Conservation (phyloP, 257 asterid genomes). For the Solanum corneliomulleri region DNA sequence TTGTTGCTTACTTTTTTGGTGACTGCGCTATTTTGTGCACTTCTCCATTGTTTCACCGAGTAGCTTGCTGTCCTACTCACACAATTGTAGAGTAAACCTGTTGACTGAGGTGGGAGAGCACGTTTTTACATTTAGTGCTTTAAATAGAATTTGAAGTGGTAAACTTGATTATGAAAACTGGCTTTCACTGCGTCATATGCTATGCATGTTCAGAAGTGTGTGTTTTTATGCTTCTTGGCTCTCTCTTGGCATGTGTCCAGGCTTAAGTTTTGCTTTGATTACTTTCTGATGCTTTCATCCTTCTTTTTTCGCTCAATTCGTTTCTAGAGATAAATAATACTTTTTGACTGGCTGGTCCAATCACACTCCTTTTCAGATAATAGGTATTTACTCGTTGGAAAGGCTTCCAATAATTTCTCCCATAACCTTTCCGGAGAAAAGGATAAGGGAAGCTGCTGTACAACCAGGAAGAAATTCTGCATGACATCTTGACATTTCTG, state of each 20-base stretch:
- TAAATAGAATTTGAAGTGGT: not conserved
- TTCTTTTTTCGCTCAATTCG: not conserved
- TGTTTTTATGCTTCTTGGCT: not conserved
- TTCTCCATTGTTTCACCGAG: not conserved
- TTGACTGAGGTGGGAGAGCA: not conserved
- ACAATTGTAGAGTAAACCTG: not conserved
- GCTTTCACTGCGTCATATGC: not conserved
- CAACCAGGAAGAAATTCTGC: conserved; percentile 35
- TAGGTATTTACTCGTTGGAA: conserved; percentile 16
- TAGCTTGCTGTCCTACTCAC: not conserved
- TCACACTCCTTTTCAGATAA: conserved; percentile 18
- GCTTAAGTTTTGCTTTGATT: not conserved
- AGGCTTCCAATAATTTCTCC: conserved; percentile 16
- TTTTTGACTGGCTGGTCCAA: conserved; percentile 7
- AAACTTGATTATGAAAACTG: not conserved
- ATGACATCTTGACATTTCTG: conserved; percentile 64
- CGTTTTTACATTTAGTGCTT: not conserved
- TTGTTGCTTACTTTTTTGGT: not conserved
- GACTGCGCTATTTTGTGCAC: not conserved
- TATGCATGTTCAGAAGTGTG: not conserved
- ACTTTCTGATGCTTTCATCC: not conserved
- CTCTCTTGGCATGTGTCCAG: not conserved
- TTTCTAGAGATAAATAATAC: not conserved
- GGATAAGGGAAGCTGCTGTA: conserved; percentile 39
- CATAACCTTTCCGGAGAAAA: conserved; percentile 27